phyloP scores from a whole-genome alignment of 1,284 basidiomycete genomes.

The Peniophora sp. region DNA sequence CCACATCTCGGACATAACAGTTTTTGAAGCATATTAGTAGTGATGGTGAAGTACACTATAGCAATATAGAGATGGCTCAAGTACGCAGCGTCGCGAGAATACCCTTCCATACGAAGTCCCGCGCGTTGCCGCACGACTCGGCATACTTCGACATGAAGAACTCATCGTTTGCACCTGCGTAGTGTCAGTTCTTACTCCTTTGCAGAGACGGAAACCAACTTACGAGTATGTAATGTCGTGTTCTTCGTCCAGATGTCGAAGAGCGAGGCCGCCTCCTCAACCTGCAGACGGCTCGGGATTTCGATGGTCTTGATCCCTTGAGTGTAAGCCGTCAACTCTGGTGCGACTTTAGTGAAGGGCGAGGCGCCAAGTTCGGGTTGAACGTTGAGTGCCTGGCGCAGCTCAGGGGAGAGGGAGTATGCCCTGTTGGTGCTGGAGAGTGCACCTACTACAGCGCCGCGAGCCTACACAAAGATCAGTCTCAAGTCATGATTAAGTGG shows the following conservation, averaged over 20 bases:
- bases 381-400: slow-evolving; percentile 46
- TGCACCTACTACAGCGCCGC: slow-evolving; percentile 62
- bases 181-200: background rate
- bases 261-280: slow-evolving; percentile 57
- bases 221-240: slow-evolving; percentile 40
- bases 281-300: slow-evolving; percentile 50
- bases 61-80: slow-evolving; percentile 1
- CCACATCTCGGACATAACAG: background rate
- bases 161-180: slow-evolving; percentile 47
- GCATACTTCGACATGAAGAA: slow-evolving; percentile 66
- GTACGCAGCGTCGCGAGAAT: slow-evolving; percentile 33
- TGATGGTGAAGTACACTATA: background rate
- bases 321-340: slow-evolving; percentile 39
- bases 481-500: slow-evolving; percentile 9
- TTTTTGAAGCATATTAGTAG: no score
- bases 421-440: slow-evolving; percentile 47
- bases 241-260: slow-evolving; percentile 68
- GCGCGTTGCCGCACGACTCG: slow-evolving; percentile 64
- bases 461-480: slow-evolving; percentile 27
- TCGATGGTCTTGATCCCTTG: slow-evolving; percentile 43
- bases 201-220: slow-evolving; percentile 12
- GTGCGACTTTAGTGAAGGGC: slow-evolving; percentile 42
- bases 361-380: slow-evolving; percentile 28
- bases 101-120: slow-evolving; percentile 71
- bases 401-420: slow-evolving; percentile 49